phyloP scores from a whole-genome alignment of 2,329 filamentous ascomycete species.

The Didymella keratinophila region DNA sequence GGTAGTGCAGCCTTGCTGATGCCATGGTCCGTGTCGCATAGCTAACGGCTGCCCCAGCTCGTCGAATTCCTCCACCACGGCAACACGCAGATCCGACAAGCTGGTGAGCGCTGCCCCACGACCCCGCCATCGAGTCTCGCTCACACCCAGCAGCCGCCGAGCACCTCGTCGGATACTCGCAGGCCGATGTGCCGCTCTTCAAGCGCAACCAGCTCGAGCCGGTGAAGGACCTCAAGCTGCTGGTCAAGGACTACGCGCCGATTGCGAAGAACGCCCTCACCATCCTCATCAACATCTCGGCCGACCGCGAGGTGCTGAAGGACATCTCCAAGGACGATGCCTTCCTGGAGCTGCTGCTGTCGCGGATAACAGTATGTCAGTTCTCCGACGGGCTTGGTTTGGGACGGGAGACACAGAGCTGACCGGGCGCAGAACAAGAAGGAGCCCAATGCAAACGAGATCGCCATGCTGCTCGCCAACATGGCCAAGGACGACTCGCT shows the following conservation, averaged over 20 bases:
- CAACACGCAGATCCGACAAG: slow-evolving; percentile 86
- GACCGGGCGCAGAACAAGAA: slow-evolving; percentile 65
- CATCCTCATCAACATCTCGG: slow-evolving; percentile 86
- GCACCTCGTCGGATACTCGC: slow-evolving; percentile 84
- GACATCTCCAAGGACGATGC: slow-evolving; percentile 77
- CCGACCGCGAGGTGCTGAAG: slow-evolving; percentile 77
- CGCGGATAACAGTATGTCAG: slow-evolving; percentile 76
- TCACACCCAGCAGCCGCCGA: slow-evolving; percentile 69
- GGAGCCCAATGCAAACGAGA: slow-evolving; percentile 82
- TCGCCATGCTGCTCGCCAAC: slow-evolving; percentile 94
- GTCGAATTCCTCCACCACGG: slow-evolving; percentile 93
- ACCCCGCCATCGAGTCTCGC: slow-evolving; percentile 30
- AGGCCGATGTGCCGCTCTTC: slow-evolving; percentile 80
- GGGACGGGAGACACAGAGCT: slow-evolving; percentile 11
- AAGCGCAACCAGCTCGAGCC: slow-evolving; percentile 81
- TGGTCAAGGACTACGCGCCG: slow-evolving; percentile 84
- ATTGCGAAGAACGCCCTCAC: slow-evolving; percentile 93
- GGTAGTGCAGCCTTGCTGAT: slow-evolving; percentile 45
- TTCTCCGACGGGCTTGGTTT: slow-evolving; percentile 37
- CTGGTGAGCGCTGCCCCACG: slow-evolving; percentile 62
- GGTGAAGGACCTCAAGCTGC: slow-evolving; percentile 84
- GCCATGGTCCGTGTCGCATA: neutral
- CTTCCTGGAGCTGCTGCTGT: slow-evolving; percentile 78
- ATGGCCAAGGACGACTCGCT: slow-evolving; percentile 81
- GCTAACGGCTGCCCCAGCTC: slow-evolving; percentile 62